Evolutionary conservation across 1,284 basidiomycete species (phyloP), one percentile per base, ranked within the genome.

Genomic region (Moesziomyces sp.): DNA sequence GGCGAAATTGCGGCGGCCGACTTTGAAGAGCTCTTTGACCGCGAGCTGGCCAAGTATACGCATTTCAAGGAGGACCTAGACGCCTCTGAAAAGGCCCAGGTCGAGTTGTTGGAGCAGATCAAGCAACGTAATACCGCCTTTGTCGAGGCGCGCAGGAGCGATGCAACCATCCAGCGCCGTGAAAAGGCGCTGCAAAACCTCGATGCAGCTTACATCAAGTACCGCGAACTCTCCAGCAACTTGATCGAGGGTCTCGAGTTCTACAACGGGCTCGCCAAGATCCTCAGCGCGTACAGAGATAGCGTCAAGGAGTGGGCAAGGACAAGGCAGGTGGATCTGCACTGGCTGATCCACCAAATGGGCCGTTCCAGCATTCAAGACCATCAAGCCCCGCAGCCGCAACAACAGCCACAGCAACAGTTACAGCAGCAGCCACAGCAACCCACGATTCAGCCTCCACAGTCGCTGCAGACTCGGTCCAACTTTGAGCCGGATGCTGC

Each of bases 151-250:
- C 87, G 94, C 16, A 90, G 88, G 83, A 91, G 92, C 16, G 94
- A 96, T 79, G 88, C 90, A 0, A 86, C 88, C 16, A 88, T 94
- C 9, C 93, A 92, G 80, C 90, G 91, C 45, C 88, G 95, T n/a
- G 93, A 97, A 85, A 86, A 88, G 63, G 91, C 91, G 0, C 85
- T 98, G 44, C 93, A 94, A 80, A 90, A 90, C n/a, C 89, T 97
- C 52, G 93, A 97, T 75, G 85, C 91, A 38, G 92, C 93, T 0
- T 93, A 93, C 84, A 90, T 91, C 85, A 93, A 93, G 81, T 97
- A 95, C 85, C 88, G 89, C 51, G 94, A 97, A 84, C 91, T 97
- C 18, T 87, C 87, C 2, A 89, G 89, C 56, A 94, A 97, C 82
- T 86, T 96, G 13, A 90, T 92, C 53, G 94, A 97, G 83, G 95